phyloP scores from a whole-genome alignment of 2,329 filamentous ascomycete genomes.

The Pseudopyrenochaeta lycopersici region DNA sequence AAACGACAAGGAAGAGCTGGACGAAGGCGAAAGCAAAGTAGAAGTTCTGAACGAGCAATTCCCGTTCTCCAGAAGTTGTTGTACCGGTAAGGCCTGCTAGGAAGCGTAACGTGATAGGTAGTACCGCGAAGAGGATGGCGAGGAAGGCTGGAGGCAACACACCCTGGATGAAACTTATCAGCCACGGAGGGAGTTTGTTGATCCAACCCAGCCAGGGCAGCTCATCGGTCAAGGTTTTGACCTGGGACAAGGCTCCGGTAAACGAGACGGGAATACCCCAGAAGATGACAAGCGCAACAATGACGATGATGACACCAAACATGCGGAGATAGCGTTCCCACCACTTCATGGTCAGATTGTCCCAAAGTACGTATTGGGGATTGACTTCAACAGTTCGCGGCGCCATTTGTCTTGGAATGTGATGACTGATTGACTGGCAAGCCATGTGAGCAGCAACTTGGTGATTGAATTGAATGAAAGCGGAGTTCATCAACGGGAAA shows the following conservation, averaged over 20 bases:
- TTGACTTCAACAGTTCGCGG: constrained; percentile 93
- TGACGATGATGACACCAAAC: constrained; percentile 69
- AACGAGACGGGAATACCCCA: constrained; percentile 94
- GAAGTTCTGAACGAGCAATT: constrained; percentile 87
- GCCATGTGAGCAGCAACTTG: constrained; percentile 98
- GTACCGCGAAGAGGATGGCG: constrained; percentile 77
- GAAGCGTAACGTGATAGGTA: constrained; percentile 80
- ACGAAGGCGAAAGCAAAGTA: constrained; percentile 96
- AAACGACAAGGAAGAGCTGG: constrained; percentile 92
- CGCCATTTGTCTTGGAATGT: constrained; percentile 91
- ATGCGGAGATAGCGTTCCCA: constrained; percentile 86
- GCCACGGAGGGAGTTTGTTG: constrained; percentile 64
- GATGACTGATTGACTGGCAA: constrained; percentile 89
- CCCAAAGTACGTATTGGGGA: constrained; percentile 92
- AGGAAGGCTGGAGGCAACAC: constrained; percentile 82
- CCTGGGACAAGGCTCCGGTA: constrained; percentile 81
- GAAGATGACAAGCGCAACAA: constrained; percentile 80
- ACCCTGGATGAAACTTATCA: constrained; percentile 80
- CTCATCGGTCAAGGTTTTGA: constrained; percentile 72
- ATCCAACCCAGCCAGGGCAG: constrained; percentile 78
- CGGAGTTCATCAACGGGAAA: constrained; percentile 92
- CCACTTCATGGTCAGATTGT: constrained; percentile 96
- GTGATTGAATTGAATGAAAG: constrained; percentile 98
- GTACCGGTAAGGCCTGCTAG: constrained; percentile 78
- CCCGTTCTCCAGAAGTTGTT: constrained; percentile 80